Evolutionary conservation across 257 asterid genomes (phyloP).

Genomic region (Scutellaria baicalensis): DNA sequence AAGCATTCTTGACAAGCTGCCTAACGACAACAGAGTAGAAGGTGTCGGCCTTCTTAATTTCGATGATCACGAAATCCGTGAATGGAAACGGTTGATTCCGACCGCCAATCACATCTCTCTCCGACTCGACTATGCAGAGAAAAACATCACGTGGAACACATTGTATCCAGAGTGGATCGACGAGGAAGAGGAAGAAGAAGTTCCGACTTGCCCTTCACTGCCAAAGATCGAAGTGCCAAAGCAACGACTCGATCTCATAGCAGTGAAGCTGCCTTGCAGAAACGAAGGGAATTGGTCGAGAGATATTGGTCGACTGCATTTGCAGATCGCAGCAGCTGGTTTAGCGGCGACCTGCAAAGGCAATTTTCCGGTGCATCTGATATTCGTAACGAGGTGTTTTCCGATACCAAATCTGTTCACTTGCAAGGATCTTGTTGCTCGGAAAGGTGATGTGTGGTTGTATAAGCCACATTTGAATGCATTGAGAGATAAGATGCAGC

Average conservation of each 20-base stretch:
- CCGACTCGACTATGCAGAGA: slow-evolving; percentile 39
- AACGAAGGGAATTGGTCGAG: slow-evolving; percentile 76
- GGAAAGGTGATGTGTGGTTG: slow-evolving; percentile 51
- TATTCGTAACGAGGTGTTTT: slow-evolving; percentile 55
- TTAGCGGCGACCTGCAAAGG: slow-evolving; percentile 61
- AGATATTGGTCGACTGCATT: slow-evolving; percentile 68
- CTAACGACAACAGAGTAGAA: slow-evolving; percentile 10
- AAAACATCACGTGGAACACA: slow-evolving; percentile 63
- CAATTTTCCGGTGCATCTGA: slow-evolving; percentile 39
- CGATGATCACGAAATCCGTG: slow-evolving; percentile 39
- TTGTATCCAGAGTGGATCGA: slow-evolving; percentile 94
- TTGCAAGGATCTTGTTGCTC: slow-evolving; percentile 51
- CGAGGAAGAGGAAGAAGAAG: slow-evolving; percentile 69
- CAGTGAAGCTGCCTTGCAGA: slow-evolving; percentile 75
- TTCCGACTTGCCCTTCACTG: slow-evolving; percentile 68
- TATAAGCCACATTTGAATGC: slow-evolving; percentile 46
- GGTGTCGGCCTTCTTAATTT: slow-evolving; percentile 68
- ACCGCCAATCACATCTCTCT: slow-evolving; percentile 38
- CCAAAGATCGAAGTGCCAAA: slow-evolving; percentile 51
- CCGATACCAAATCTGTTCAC: slow-evolving; percentile 64
- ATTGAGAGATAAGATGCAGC: slow-evolving; percentile 53
- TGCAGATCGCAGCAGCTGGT: slow-evolving; percentile 65
- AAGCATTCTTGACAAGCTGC: slow-evolving; percentile 19
- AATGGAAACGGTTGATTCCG: slow-evolving; percentile 50
- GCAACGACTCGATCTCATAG: slow-evolving; percentile 60